phyloP scores from a whole-genome alignment of 208 protist species.

The Kentomonas sorsogonicus region DNA sequence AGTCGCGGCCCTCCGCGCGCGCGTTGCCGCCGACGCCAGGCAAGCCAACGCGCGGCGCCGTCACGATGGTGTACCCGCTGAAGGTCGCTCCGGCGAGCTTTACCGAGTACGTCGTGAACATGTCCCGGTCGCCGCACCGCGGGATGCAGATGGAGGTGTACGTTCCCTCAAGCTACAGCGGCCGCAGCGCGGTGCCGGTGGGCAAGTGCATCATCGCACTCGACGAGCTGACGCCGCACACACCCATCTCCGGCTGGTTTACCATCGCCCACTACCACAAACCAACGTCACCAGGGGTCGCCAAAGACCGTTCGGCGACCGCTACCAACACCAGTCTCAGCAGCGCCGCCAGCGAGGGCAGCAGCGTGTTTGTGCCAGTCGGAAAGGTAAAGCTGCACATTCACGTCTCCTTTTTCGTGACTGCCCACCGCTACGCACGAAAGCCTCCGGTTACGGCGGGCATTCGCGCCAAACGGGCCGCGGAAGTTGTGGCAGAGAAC shows the following conservation, averaged over 20 bases:
- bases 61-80: slow-evolving; percentile 66
- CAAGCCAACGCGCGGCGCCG: slow-evolving; percentile 32
- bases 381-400: slow-evolving; percentile 55
- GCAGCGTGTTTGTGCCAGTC: slow-evolving; percentile 13
- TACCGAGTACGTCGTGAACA: slow-evolving; percentile 50
- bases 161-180: slow-evolving; percentile 81
- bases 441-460: neutral
- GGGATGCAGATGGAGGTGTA: slow-evolving; percentile 73
- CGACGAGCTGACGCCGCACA: slow-evolving; percentile 29
- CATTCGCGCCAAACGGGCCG: slow-evolving; percentile 8
- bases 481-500: neutral
- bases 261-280: slow-evolving; percentile 41
- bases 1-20: slow-evolving; percentile 43
- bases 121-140: slow-evolving; percentile 41
- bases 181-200: slow-evolving; percentile 45
- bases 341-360: neutral
- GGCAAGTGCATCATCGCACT: slow-evolving; percentile 56
- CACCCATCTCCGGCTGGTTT: slow-evolving; percentile 65
- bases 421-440: neutral
- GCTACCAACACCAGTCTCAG: neutral
- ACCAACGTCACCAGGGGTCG: neutral
- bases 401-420: slow-evolving; percentile 37
- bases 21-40: slow-evolving; percentile 63
- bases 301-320: neutral
- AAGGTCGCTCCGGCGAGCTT: slow-evolving; percentile 58